phyloP scores from a whole-genome alignment of 2,329 filamentous ascomycete species.

The Plenodomus biglobosus region DNA sequence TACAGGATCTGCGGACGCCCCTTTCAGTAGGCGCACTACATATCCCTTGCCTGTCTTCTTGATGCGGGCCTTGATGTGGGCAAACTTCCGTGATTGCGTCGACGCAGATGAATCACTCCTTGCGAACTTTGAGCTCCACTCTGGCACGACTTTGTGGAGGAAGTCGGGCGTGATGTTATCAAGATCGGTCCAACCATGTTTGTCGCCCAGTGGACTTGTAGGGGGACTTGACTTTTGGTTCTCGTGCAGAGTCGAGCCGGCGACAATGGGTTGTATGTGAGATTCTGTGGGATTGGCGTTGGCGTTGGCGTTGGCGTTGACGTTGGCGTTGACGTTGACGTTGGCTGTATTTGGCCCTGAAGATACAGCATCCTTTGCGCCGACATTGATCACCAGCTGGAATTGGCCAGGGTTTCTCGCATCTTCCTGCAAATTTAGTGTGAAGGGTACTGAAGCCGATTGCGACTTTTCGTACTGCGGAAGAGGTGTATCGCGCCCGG shows the following conservation, averaged over 20 bases:
- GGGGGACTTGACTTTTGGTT: constrained; percentile 29
- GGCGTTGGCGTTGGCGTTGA: not conserved
- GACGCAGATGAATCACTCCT: constrained; percentile 31
- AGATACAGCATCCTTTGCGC: not conserved
- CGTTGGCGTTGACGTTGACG: constrained; percentile 11
- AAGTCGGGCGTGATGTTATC: constrained; percentile 33
- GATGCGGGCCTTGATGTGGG: constrained; percentile 37
- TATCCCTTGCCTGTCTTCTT: constrained; percentile 40
- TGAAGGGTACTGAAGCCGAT: constrained; percentile 24
- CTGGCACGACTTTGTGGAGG: constrained; percentile 33
- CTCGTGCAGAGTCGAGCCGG: constrained; percentile 19
- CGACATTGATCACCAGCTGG: constrained; percentile 35
- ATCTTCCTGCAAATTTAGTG: constrained; percentile 35
- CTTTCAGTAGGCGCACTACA: constrained; percentile 34
- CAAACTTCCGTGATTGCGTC: constrained; percentile 27
- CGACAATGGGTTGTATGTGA: too few relatives aligned
- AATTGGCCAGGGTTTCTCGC: constrained; percentile 34
- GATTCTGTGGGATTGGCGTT: constrained; percentile 12
- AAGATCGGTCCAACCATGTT: constrained; percentile 33
- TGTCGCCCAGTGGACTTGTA: constrained; percentile 25
- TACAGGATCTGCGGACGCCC: constrained; percentile 23
- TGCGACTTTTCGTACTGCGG: constrained; percentile 33
- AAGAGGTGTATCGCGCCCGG: constrained; percentile 29
- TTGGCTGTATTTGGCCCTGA: not conserved
- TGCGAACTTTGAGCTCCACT: constrained; percentile 33